phyloP scores from a whole-genome alignment of 2,329 filamentous ascomycete species.

The Diplodia corticola region DNA sequence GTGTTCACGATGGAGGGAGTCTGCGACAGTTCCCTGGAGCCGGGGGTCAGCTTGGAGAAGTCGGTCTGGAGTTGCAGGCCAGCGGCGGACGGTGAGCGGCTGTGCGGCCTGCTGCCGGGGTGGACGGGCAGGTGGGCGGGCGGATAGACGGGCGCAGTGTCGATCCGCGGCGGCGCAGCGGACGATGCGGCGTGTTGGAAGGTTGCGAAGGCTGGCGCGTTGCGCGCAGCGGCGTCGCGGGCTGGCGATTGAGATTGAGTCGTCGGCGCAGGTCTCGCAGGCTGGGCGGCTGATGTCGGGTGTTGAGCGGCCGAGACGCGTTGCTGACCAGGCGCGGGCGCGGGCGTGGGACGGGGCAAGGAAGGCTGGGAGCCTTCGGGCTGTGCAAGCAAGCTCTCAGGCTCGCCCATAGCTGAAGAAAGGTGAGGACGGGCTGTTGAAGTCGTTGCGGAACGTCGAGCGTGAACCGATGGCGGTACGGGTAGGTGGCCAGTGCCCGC shows the following conservation, averaged over 20 bases:
- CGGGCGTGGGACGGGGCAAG: neutral
- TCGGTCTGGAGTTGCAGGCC: constrained; percentile 34
- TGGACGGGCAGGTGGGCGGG: constrained; percentile 27
- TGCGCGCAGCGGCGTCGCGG: neutral
- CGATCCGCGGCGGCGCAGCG: constrained; percentile 17
- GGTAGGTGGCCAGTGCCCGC: neutral
- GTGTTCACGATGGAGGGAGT: constrained; percentile 24
- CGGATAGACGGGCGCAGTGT: constrained; percentile 1
- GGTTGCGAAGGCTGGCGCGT: neutral
- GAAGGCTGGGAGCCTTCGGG: constrained; percentile 8
- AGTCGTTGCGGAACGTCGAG: constrained; percentile 13
- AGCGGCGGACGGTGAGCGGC: constrained; percentile 36
- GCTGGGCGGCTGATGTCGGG: constrained; percentile 19
- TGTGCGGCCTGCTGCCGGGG: constrained; percentile 33
- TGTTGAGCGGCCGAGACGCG: constrained; percentile 13
- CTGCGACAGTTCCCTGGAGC: constrained; percentile 11
- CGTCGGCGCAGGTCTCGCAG: constrained; percentile 4
- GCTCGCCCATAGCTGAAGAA: constrained; percentile 20
- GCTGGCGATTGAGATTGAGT: neutral
- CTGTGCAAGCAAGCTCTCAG: constrained; percentile 19
- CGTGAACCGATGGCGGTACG: constrained; percentile 10
- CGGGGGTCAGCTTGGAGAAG: constrained; percentile 25
- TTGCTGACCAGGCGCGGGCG: neutral
- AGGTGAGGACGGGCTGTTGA: constrained; percentile 3
- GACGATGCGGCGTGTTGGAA: neutral